Evolutionary conservation across 371 early-diverging fungal species (phyloP).

Genomic region (Lichtheimia corymbifera): DNA sequence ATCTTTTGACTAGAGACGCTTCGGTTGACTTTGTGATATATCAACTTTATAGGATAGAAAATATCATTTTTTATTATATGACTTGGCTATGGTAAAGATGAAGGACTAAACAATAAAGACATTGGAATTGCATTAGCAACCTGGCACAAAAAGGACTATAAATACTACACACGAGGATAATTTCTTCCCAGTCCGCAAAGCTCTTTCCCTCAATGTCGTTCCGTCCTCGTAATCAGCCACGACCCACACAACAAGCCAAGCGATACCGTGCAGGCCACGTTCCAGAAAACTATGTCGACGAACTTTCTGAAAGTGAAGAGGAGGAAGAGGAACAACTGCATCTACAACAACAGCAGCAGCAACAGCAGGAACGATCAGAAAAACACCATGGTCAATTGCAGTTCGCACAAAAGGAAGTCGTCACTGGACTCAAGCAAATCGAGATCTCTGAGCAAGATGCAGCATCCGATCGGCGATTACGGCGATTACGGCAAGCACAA

Average conservation of each 20-base stretch:
- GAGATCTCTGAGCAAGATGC: conserved; percentile 47
- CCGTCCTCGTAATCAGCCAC: conserved; percentile 17
- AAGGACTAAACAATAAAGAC: too few relatives aligned
- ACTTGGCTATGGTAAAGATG: too few relatives aligned
- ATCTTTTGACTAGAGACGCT: too few relatives aligned
- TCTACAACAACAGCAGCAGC: conserved; percentile 27
- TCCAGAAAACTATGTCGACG: conserved; percentile 59
- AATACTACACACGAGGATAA: too few relatives aligned
- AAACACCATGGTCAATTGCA: conserved; percentile 18
- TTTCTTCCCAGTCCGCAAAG: too few relatives aligned
- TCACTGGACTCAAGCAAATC: conserved; percentile 44
- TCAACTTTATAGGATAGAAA: too few relatives aligned
- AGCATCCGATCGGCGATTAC: conserved; percentile 43
- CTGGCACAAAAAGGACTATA: too few relatives aligned
- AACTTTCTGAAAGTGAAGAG: conserved; percentile 55
- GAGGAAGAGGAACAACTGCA: conserved; percentile 36
- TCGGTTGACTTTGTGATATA: too few relatives aligned
- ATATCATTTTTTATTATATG: too few relatives aligned
- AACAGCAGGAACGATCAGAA: conserved; percentile 4
- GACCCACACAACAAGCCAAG: conserved; percentile 52
- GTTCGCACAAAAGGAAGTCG: conserved; percentile 49
- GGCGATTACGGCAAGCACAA: conserved; percentile 44
- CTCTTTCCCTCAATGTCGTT: neutral
- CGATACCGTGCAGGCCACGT: conserved; percentile 67
- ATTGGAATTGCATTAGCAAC: too few relatives aligned